phyloP scores from a whole-genome alignment of 2,329 filamentous ascomycete species.

The Didymella segeticola region DNA sequence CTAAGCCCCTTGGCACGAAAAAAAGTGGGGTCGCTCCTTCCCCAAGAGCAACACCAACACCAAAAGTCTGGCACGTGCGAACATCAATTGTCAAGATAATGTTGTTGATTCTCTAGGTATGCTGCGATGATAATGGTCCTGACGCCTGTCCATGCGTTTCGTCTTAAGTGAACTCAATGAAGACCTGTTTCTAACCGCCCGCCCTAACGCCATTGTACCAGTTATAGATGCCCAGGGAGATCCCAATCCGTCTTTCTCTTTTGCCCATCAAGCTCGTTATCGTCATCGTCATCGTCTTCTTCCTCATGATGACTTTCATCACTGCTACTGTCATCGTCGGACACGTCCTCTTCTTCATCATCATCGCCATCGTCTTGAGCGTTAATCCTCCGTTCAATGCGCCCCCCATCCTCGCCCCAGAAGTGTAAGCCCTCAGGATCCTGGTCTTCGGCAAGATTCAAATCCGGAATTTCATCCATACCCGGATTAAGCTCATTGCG shows the following conservation, averaged over 20 bases:
- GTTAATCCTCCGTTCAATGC: slow-evolving; percentile 30
- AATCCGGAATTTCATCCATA: slow-evolving; percentile 41
- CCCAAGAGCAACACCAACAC: neutral
- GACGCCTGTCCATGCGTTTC: slow-evolving; percentile 1
- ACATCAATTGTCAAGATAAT: neutral
- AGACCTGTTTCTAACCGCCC: slow-evolving; percentile 6
- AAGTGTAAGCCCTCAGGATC: slow-evolving; percentile 41
- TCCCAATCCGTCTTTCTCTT: slow-evolving; percentile 36
- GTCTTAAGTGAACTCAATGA: neutral
- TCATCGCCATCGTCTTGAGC: slow-evolving; percentile 41
- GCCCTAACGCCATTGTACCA: slow-evolving; percentile 18
- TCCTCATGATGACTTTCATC: slow-evolving; percentile 46
- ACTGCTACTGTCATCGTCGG: slow-evolving; percentile 39
- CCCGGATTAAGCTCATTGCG: slow-evolving; percentile 52
- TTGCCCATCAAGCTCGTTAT: slow-evolving; percentile 28
- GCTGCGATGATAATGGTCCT: neutral
- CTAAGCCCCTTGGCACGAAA: slow-evolving; percentile 24
- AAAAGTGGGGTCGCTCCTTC: neutral
- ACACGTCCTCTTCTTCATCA: slow-evolving; percentile 28
- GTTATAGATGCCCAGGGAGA: slow-evolving; percentile 45
- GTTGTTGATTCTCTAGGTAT: neutral
- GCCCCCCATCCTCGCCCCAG: slow-evolving; percentile 43
- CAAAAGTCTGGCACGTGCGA: neutral
- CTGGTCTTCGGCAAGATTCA: slow-evolving; percentile 37
- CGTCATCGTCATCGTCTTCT: slow-evolving; percentile 38